Evolutionary conservation across 306 rosid genomes (phyloP), one percentile per base, ranked within the genome.

Genomic region (Acacia melanoxylon): DNA sequence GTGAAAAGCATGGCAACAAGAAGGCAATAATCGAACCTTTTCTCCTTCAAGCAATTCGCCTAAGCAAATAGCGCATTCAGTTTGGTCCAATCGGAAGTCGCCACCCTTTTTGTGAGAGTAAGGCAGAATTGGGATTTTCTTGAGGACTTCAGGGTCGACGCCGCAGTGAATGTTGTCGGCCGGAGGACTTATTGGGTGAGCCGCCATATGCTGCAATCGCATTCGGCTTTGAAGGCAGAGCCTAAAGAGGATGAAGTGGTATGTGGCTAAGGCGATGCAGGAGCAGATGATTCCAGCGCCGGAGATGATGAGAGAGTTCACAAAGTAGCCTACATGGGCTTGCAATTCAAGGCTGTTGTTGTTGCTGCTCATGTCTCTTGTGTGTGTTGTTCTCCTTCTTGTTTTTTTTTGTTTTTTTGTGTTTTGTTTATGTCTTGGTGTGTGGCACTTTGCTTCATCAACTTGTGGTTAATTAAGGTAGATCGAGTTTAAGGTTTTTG

Each of bases 41-140:
- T 80, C 91, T 4, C 76, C 85, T 2, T 85, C 91, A 45, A 82
- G 81, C 35, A 87, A 61, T 41, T 86, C 90, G 0, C 87, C 89
- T 14, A 91, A 78, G 79, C 96, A 90, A 78, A 91, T 82, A n/a
- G 79, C 81, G n/a, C 96, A 91, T 67, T 91, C 93, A 13, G 54
- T 80, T 17, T 86, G 92, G 44, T 82, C 85, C 48, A 58, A 35
- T 1, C 44, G 49, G 33, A 83, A 73, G 17, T 0, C 40, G 11
- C 33, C 44, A 5, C 11, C 41, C 8, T 74, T 66, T 1, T 22
- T n/a, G 4, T 51, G n/a, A 1, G 89, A 82, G 83, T 56, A 85
- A 3, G 68, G 8, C 72, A 89, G 71, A 41, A 84, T 42, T 0
- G 92, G 91, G 74, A 91, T 91, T 35, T 74, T 63, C 31, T 61